These are phyloP conservation scores for Centrapalus pauciflorus DNA, from an alignment of 129 eudicot genomes.

Conservation along the genomic window DNA sequence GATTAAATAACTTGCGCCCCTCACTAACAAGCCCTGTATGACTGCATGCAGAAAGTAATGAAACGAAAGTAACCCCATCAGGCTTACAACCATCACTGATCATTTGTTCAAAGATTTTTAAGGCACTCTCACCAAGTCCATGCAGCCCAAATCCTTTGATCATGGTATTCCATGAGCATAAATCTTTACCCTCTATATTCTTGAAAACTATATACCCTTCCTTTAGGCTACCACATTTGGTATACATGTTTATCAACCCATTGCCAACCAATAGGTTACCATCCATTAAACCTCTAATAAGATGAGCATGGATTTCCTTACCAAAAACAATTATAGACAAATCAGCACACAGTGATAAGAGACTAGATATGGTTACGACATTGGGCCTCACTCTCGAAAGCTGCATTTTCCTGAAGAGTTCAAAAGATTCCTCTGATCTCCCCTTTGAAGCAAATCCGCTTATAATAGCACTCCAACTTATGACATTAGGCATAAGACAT, in stretches of 20 bases:
- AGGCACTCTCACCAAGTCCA: constrained; percentile 49
- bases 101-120: constrained; percentile 43
- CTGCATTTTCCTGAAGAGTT: constrained; percentile 64
- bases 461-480: constrained; percentile 71
- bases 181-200: constrained; percentile 32
- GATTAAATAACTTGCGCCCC: constrained; percentile 43
- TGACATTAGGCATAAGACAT: constrained; percentile 39
- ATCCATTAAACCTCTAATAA: constrained; percentile 30
- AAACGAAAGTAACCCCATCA: constrained; percentile 65
- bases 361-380: constrained; percentile 40
- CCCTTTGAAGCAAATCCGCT: constrained; percentile 52
- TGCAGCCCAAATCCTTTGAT: constrained; percentile 77
- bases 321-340: constrained; percentile 44
- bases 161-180: constrained; percentile 66
- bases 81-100: constrained; percentile 41
- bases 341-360: constrained; percentile 66
- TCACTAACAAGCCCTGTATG: constrained; percentile 63
- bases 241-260: constrained; percentile 60
- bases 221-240: constrained; percentile 59
- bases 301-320: constrained; percentile 58
- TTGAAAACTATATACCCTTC: constrained; percentile 39
- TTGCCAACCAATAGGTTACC: constrained; percentile 36
- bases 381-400: constrained; percentile 44
- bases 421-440: constrained; percentile 43
- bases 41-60: constrained; percentile 71